Conservation (phyloP, 306 rosid species). For the Aeschynomene evenia region DNA sequence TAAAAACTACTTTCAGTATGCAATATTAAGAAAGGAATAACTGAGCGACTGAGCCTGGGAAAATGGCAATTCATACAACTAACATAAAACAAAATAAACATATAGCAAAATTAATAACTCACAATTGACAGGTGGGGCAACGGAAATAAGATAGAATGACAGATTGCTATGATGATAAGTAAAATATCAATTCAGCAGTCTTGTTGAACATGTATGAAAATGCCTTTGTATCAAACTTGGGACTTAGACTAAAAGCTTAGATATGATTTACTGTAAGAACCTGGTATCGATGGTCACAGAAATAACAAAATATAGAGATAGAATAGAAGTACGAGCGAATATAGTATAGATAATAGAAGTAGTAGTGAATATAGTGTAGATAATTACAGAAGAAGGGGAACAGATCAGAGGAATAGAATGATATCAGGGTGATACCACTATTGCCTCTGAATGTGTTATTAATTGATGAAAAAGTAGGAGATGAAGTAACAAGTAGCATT, state of each 20-base stretch:
- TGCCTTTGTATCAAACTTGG: conserved; percentile 5
- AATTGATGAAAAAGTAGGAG: no score
- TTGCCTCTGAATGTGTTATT: no score
- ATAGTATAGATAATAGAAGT: no score
- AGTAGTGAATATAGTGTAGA: no score
- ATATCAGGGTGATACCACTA: no score
- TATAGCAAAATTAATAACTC: not conserved
- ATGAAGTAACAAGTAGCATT: no score
- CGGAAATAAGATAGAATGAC: not conserved
- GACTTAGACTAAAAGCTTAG: not conserved
- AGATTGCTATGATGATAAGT: no score
- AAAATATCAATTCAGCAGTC: not conserved
- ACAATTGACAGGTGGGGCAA: not conserved
- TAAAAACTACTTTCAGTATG: not conserved
- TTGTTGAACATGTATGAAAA: conserved; percentile 6
- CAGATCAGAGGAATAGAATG: no score
- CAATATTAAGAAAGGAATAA: not conserved
- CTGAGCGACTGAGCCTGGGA: no score
- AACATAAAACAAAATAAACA: not conserved
- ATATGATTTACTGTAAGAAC: not conserved
- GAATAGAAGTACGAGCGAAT: no score
- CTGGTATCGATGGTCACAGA: no score
- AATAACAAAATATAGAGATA: not conserved
- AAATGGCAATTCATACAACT: not conserved
- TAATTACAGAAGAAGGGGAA: no score